Evolutionary conservation across 148 eudicot genomes (phyloP).

Genomic region (Bassia scoparia): DNA sequence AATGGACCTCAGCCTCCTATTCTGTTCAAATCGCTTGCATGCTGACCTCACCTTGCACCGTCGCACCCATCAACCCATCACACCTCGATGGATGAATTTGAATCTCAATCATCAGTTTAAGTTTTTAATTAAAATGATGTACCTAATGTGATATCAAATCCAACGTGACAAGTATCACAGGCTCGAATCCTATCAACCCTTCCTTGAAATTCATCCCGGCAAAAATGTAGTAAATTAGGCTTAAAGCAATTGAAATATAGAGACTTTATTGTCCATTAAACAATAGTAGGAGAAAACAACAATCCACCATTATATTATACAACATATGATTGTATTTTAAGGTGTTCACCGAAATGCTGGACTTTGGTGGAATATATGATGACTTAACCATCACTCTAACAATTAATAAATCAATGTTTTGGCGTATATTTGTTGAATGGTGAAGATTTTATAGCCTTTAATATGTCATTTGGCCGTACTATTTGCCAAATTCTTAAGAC

Average conservation of each 20-base stretch:
- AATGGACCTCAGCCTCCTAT: too few species aligned
- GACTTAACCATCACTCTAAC: not conserved
- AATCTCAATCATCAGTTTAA: too few species aligned
- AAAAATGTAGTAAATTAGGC: slow-evolving; percentile 11
- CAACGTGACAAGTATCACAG: too few species aligned
- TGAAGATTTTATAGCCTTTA: not conserved
- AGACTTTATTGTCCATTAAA: not conserved
- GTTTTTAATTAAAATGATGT: too few species aligned
- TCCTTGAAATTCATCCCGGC: too few species aligned
- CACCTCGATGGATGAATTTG: too few species aligned
- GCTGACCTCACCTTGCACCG: too few species aligned
- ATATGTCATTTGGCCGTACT: not conserved
- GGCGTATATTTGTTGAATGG: not conserved
- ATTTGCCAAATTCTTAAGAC: slow-evolving; percentile 14
- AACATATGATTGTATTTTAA: not conserved
- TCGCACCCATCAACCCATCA: too few species aligned
- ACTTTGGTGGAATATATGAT: not conserved
- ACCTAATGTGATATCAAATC: too few species aligned
- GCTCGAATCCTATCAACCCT: too few species aligned
- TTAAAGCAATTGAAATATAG: slow-evolving; percentile 7
- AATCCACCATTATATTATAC: not conserved
- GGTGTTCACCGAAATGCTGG: not conserved
- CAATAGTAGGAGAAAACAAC: not conserved
- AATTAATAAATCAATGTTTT: not conserved
- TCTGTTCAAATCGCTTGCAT: too few species aligned